These are phyloP conservation scores for Trichoderma aggressivum DNA, from an alignment of 2,329 filamentous ascomycete species.

Conservation along the genomic window DNA sequence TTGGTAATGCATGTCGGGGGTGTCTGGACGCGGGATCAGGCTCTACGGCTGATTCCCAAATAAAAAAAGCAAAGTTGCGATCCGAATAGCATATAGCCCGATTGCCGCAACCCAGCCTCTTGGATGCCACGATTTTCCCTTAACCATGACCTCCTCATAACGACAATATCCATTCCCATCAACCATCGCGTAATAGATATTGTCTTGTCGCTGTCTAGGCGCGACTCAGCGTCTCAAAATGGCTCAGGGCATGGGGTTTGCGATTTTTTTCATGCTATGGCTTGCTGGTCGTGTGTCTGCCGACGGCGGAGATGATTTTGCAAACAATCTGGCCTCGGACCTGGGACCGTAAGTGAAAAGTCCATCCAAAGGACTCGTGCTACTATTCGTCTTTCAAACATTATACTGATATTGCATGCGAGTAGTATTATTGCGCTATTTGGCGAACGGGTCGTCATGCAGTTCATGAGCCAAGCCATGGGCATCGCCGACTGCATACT, in stretches of 20 bases:
- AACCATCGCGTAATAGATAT: background rate
- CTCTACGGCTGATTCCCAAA: background rate
- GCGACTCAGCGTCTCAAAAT: background rate
- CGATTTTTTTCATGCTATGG: background rate
- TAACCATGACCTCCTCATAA: background rate
- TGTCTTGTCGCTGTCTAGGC: background rate
- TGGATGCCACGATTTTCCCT: background rate
- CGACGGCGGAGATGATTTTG: conserved; percentile 24
- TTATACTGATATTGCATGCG: background rate
- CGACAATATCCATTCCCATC: no score
- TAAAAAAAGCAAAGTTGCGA: background rate
- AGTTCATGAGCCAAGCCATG: conserved; percentile 45
- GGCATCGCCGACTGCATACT: conserved; percentile 42
- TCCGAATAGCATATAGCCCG: background rate
- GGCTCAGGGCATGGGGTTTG: background rate
- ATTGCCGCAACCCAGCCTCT: background rate
- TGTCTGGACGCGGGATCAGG: background rate
- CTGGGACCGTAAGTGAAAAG: conserved; percentile 18
- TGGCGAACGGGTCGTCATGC: conserved; percentile 45
- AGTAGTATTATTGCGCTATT: conserved; percentile 32
- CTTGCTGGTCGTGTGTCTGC: background rate
- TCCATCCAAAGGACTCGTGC: background rate
- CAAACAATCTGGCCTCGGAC: conserved; percentile 23
- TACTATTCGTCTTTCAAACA: background rate
- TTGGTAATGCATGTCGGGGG: background rate